These are phyloP conservation scores for Ophiostoma populinum DNA, from an alignment of 2,329 filamentous ascomycete genomes.

Conservation along the genomic window DNA sequence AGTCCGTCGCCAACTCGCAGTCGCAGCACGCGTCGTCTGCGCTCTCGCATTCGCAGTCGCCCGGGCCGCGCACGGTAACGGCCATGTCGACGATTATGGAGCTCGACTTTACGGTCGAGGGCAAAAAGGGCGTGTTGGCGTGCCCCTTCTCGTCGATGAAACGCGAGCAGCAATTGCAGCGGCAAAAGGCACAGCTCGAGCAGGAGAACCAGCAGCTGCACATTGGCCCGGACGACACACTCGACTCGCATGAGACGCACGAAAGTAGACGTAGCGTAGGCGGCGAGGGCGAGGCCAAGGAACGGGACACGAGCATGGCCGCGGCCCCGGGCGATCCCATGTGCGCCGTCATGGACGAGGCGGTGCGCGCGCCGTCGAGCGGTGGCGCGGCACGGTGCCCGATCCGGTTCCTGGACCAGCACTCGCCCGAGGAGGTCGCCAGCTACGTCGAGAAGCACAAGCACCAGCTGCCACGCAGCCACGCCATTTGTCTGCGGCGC, in stretches of 20 bases:
- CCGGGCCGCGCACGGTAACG: slow-evolving; percentile 31
- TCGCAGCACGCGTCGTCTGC: too few species aligned
- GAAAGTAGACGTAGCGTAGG: not conserved
- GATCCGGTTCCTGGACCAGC: slow-evolving; percentile 81
- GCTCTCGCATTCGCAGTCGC: too few species aligned
- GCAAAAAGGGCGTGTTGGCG: slow-evolving; percentile 59
- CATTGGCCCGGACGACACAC: not conserved
- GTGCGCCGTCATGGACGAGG: slow-evolving; percentile 45
- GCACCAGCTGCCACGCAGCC: slow-evolving; percentile 82
- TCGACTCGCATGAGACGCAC: slow-evolving; percentile 1
- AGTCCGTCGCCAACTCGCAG: too few species aligned
- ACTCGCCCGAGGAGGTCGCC: slow-evolving; percentile 83
- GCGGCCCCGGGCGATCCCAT: too few species aligned
- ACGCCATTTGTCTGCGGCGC: slow-evolving; percentile 78
- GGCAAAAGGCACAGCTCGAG: slow-evolving; percentile 8
- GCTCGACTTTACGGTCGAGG: slow-evolving; percentile 78
- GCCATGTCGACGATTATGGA: slow-evolving; percentile 54
- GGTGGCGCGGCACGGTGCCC: slow-evolving; percentile 49
- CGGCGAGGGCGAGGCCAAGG: slow-evolving; percentile 27
- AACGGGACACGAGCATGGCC: too few species aligned
- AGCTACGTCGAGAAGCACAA: slow-evolving; percentile 91
- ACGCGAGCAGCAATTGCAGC: slow-evolving; percentile 11
- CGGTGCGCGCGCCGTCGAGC: slow-evolving; percentile 30
- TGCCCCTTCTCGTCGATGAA: slow-evolving; percentile 56
- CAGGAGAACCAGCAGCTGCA: slow-evolving; percentile 7